Evolutionary conservation across 1,139 yeast genomes (phyloP).

Genomic region (Hyphopichia fennica): DNA sequence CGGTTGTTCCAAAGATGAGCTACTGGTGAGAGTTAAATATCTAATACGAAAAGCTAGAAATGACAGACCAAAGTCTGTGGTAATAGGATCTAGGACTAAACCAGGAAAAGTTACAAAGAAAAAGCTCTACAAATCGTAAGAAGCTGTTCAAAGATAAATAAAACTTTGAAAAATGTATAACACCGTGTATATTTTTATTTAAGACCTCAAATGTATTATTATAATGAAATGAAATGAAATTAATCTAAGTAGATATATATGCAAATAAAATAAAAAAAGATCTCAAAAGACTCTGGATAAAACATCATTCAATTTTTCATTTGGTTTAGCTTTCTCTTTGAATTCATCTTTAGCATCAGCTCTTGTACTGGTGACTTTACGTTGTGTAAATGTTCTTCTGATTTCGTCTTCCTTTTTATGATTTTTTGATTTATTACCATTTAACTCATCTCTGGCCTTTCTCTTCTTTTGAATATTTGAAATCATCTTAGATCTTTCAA

Average conservation of each 20-base stretch:
- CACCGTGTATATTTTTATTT: background rate
- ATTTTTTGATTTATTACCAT: slow-evolving; percentile 9
- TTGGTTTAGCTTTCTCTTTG: slow-evolving; percentile 45
- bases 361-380: slow-evolving; percentile 62
- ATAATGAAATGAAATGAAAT: slow-evolving; percentile 2
- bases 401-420: slow-evolving; percentile 24
- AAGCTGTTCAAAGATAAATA: background rate
- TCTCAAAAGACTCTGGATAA: slow-evolving; percentile 35
- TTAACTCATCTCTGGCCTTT: slow-evolving; percentile 24
- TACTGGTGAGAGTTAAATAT: slow-evolving; percentile 24
- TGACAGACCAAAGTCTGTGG: background rate
- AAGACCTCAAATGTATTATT: slow-evolving; percentile 1
- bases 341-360: slow-evolving; percentile 57
- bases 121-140: background rate
- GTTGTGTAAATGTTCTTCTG: slow-evolving; percentile 61
- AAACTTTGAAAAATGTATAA: slow-evolving; percentile 1
- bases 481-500: slow-evolving; percentile 83
- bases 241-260: background rate
- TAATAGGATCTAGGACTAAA: background rate
- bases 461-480: slow-evolving; percentile 62
- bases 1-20: slow-evolving; percentile 20
- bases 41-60: slow-evolving; percentile 12
- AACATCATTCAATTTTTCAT: slow-evolving; percentile 47
- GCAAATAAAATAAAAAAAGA: background rate
- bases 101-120: background rate